A percentile compares a stretch with the other conserved stretches of the same genome.
Conservation (phyloP, 805 yeast genomes). For the Scheffersomyces spartinae region DNA sequence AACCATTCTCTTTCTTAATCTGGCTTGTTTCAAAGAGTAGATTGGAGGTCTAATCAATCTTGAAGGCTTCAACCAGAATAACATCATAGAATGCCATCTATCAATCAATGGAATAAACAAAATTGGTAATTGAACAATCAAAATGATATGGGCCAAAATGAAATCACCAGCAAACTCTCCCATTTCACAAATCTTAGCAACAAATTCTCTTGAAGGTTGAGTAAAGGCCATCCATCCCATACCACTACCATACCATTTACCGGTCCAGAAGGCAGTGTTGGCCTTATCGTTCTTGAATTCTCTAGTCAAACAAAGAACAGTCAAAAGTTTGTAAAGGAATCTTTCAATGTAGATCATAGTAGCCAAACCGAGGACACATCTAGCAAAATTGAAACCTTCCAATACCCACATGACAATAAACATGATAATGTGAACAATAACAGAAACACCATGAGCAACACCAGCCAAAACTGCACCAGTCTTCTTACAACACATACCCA, state of each 20-base stretch:
- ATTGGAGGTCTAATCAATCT: slow-evolving; percentile 97
- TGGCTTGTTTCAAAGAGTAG: slow-evolving; percentile 91
- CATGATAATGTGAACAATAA: slow-evolving; percentile 73
- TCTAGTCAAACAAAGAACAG: slow-evolving; percentile 71
- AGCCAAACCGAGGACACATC: slow-evolving; percentile 77
- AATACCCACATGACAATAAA: slow-evolving; percentile 95
- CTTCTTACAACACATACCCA: slow-evolving; percentile 91
- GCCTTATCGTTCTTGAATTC: slow-evolving; percentile 94
- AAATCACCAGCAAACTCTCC: slow-evolving; percentile 97
- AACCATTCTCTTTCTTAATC: slow-evolving; percentile 95
- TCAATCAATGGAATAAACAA: slow-evolving; percentile 79
- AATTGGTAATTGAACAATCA: slow-evolving; percentile 84
- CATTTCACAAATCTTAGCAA: slow-evolving; percentile 87
- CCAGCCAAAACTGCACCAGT: slow-evolving; percentile 95
- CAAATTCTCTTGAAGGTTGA: slow-evolving; percentile 91
- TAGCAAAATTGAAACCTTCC: slow-evolving; percentile 83
- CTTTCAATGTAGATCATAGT: slow-evolving; percentile 84
- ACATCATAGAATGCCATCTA: slow-evolving; percentile 96
- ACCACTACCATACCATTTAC: slow-evolving; percentile 96
- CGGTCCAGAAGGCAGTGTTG: slow-evolving; percentile 99
- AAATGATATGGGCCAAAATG: slow-evolving; percentile 77
- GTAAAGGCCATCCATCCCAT: slow-evolving; percentile 90
- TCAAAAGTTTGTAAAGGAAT: slow-evolving; percentile 73
- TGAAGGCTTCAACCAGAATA: slow-evolving; percentile 97
- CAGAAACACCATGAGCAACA: slow-evolving; percentile 91